Evolutionary conservation across 495 filamentous ascomycete species (phyloP).

Genomic region (Trichoderma gamsii): DNA sequence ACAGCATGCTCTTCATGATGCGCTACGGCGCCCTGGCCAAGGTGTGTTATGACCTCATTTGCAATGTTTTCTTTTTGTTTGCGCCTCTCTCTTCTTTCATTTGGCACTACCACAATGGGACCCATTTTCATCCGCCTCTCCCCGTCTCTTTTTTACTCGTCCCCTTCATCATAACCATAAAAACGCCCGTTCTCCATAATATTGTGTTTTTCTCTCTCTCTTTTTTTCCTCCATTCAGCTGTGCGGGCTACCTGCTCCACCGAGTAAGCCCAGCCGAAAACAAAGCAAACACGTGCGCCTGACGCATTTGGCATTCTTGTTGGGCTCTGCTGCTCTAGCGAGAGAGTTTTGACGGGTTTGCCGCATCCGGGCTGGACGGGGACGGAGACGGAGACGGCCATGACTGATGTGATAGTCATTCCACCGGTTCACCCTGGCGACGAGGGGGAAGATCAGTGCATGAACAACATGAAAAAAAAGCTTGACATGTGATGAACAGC

Average conservation of each 20-base stretch:
- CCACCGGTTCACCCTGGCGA: not conserved
- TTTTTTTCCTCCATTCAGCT: too few relatives aligned
- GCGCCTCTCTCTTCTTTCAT: not conserved
- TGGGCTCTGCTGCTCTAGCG: too few relatives aligned
- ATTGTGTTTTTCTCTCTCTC: not conserved
- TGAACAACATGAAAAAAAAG: not conserved
- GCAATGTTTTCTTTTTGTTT: not conserved
- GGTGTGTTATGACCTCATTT: conserved; percentile 1
- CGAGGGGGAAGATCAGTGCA: not conserved
- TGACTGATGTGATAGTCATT: not conserved
- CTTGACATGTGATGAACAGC: not conserved
- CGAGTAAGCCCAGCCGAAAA: not conserved
- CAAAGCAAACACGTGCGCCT: not conserved
- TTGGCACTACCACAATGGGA: not conserved
- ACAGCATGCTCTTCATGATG: conserved; percentile 17
- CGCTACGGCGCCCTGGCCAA: not conserved
- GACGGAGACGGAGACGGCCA: not conserved
- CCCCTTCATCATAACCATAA: not conserved
- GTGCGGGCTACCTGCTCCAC: not conserved
- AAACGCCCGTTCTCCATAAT: not conserved
- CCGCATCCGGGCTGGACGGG: not conserved
- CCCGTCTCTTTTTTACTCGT: not conserved
- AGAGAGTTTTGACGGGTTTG: not conserved
- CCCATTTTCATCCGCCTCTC: not conserved
- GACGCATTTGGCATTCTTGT: not conserved